phyloP scores from a whole-genome alignment of 164 flowering plant genomes.

The Santalum album region DNA sequence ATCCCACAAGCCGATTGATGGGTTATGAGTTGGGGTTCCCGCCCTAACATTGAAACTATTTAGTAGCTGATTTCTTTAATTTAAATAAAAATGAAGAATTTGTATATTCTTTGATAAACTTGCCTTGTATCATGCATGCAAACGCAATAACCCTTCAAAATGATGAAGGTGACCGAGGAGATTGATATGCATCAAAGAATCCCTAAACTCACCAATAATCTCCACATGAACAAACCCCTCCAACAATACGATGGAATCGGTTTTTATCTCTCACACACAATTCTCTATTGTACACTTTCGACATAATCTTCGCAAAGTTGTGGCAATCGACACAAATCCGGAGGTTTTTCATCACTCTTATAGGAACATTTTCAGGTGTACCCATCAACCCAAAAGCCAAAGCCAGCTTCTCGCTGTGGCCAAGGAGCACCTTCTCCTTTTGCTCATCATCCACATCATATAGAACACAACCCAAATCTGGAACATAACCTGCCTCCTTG shows the following conservation, averaged over 20 bases:
- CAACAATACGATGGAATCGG: conserved; percentile 47
- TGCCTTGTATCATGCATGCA: too few relatives aligned
- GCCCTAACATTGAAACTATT: too few relatives aligned
- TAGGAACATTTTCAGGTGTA: conserved; percentile 24
- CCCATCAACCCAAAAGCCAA: conserved; percentile 42
- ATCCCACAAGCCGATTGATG: too few relatives aligned
- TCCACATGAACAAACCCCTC: conserved; percentile 52
- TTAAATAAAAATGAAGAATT: too few relatives aligned
- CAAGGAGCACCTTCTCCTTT: conserved; percentile 48
- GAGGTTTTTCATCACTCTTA: conserved; percentile 53
- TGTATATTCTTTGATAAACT: too few relatives aligned
- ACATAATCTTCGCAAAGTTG: conserved; percentile 48
- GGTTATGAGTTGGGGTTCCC: too few relatives aligned
- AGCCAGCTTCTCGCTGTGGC: conserved; percentile 59
- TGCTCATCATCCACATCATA: conserved; percentile 66
- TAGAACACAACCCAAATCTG: conserved; percentile 51
- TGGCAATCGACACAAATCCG: conserved; percentile 66
- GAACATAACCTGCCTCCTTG: conserved; percentile 51
- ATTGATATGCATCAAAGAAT: neutral
- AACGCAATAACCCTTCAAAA: neutral
- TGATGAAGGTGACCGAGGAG: neutral
- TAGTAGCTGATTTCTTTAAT: too few relatives aligned
- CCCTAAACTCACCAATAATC: conserved; percentile 51
- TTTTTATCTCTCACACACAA: conserved; percentile 45
- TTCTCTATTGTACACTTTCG: conserved; percentile 34